Evolutionary conservation across 140 eudicot species (phyloP), one percentile per base, ranked within the genome.

Genomic region (Anethum foeniculum): DNA sequence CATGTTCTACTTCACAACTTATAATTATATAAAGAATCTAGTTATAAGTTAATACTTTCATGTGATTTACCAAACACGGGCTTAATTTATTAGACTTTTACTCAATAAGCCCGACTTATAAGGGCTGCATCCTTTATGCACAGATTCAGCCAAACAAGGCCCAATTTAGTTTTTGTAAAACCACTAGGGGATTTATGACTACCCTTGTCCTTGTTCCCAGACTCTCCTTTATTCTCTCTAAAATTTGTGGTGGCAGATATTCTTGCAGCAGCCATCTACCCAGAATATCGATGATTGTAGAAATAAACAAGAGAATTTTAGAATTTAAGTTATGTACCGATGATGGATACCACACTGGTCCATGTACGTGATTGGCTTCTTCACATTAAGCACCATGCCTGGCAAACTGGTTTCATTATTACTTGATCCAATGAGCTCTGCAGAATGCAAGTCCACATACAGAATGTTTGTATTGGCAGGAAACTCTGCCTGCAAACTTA

Each of bases 381-480:
- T 95, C 67, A 87, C 91, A 79, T 95, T 95, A 71, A 95, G 90
- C 49, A 95, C 97, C 97, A 92, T 85, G 80, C 99, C 99, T 14
- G 99, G 99, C 83, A 95, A 88, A 83, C 97, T 86, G 49, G 84
- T 85, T 75, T 83, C 92, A 15, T 86, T 86, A 28, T 86, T 90
- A 38, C 99, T 88, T 77, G 99, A 95, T 60, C 86, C 99, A 87
- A 92, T 85, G 77, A 82, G 85, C 89, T 92, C 99, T 27, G 92
- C 97, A 86, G 97, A 89, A 82, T 84, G 87, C 83, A 95, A 83
- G 90, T 92, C 99, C 81, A 95, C 92, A 81, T 95, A 95, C 65
- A 95, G 92, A 76, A 95, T 95, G 80, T 95, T 95, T 86, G 99
- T 95, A 82, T 95, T 95, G 84, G 99, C 97, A 80, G 99, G 99